These are phyloP conservation scores for Daldinia caldariorum DNA, from an alignment of 495 filamentous ascomycete genomes.

Conservation along the genomic window DNA sequence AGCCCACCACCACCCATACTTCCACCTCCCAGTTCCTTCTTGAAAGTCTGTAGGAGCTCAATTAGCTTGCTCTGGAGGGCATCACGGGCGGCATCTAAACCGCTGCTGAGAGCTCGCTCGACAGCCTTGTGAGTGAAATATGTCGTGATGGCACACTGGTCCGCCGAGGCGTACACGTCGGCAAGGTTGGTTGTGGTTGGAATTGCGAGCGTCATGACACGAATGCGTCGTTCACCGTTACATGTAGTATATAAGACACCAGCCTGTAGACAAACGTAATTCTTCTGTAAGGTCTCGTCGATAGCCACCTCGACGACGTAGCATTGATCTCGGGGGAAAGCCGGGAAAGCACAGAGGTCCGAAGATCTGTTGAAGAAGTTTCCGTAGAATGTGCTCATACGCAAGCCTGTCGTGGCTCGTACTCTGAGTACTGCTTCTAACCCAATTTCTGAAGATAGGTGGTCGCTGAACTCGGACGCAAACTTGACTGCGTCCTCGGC, in stretches of 20 bases:
- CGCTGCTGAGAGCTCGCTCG: slow-evolving; percentile 83
- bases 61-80: slow-evolving; percentile 87
- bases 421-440: slow-evolving; percentile 96
- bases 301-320: slow-evolving; percentile 99
- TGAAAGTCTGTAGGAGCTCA: slow-evolving; percentile 94
- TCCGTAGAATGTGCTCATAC: slow-evolving; percentile 98
- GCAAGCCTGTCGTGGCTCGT: slow-evolving; percentile 89
- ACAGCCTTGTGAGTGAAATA: slow-evolving; percentile 99
- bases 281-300: slow-evolving; percentile 91
- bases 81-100: slow-evolving; percentile 90
- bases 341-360: slow-evolving; percentile 96
- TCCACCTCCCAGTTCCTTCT: slow-evolving; percentile 94
- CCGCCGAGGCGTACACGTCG: slow-evolving; percentile 92
- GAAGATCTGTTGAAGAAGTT: slow-evolving; percentile 99
- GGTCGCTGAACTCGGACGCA: slow-evolving; percentile 94
- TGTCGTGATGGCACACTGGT: slow-evolving; percentile 89
- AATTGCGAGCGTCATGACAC: slow-evolving; percentile 91
- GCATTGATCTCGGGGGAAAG: slow-evolving; percentile 94
- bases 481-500: slow-evolving; percentile 97
- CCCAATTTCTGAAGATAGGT: slow-evolving; percentile 93
- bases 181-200: slow-evolving; percentile 91
- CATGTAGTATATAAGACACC: slow-evolving; percentile 97
- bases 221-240: slow-evolving; percentile 93
- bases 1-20: slow-evolving; percentile 92
- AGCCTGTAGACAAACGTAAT: slow-evolving; percentile 94